Percentiles rank a stretch among this genome's conserved stretches.
Evolutionary conservation across 2,329 filamentous ascomycete genomes (phyloP).

Genomic region (Sporothrix globosa): DNA sequence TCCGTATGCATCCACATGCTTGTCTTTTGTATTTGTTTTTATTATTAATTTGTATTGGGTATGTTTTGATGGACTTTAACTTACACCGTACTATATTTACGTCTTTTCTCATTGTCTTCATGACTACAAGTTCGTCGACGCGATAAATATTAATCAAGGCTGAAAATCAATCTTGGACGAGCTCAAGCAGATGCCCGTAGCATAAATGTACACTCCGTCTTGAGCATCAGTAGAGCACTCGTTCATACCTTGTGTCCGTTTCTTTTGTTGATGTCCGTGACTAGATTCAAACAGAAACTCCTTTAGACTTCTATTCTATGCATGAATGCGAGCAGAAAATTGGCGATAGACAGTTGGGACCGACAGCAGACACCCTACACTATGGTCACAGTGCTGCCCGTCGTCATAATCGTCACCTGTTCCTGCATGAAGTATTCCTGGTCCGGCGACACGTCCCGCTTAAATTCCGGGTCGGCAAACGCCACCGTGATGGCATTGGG

Average conservation of each 20-base stretch:
- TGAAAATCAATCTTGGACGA: background rate
- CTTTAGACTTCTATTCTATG: constrained; percentile 12
- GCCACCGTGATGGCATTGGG: constrained; percentile 39
- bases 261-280: background rate
- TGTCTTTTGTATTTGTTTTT: background rate
- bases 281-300: background rate
- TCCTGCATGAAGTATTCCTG: constrained; percentile 29
- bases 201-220: background rate
- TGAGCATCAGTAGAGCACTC: background rate
- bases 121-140: too few relatives aligned
- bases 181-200: background rate
- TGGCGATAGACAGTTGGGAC: background rate
- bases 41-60: background rate
- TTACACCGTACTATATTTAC: background rate
- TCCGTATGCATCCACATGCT: background rate
- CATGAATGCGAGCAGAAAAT: background rate
- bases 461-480: constrained; percentile 42
- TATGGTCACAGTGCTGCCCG: constrained; percentile 29
- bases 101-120: too few relatives aligned
- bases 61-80: background rate
- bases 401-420: constrained; percentile 21
- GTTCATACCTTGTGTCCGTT: background rate
- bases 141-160: too few relatives aligned
- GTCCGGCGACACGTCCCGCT: constrained; percentile 17
- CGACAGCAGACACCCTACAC: background rate